These are phyloP conservation scores for Blumeria hordei DNA, from an alignment of 2,329 filamentous ascomycete species.

Conservation along the genomic window DNA sequence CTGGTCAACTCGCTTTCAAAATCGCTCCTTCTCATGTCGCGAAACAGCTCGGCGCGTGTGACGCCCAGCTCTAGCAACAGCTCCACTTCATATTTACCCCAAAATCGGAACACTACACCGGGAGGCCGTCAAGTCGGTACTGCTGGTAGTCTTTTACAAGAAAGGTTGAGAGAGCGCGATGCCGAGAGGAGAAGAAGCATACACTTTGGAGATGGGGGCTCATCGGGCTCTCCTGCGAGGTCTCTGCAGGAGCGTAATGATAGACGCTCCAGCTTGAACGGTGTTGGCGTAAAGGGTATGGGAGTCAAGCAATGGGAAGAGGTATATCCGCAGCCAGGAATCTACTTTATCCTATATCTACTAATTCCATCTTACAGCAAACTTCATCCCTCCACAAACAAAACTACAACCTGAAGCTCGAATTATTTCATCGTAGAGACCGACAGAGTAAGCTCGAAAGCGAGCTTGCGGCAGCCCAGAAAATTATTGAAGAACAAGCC, in stretches of 20 bases:
- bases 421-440: conserved; percentile 45
- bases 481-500: conserved; percentile 17
- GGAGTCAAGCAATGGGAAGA: conserved; percentile 45
- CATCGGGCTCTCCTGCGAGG: conserved; percentile 14
- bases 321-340: conserved; percentile 17
- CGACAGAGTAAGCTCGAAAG: conserved; percentile 34
- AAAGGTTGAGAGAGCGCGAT: conserved; percentile 15
- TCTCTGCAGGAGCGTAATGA: conserved; percentile 8
- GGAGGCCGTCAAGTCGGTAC: conserved; percentile 2
- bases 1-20: too few species aligned
- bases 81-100: conserved; percentile 5
- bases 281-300: conserved; percentile 21
- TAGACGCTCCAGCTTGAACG: conserved; percentile 12
- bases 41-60: conserved; percentile 2
- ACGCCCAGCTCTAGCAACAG: conserved; percentile 6
- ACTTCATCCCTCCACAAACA: conserved; percentile 47
- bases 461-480: conserved; percentile 27
- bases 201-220: conserved; percentile 6
- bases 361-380: conserved; percentile 20
- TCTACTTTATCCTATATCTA: not conserved
- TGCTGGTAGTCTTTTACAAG: conserved; percentile 12
- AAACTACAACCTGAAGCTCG: conserved; percentile 55
- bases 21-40: not conserved
- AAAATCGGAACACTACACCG: not conserved
- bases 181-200: conserved; percentile 11